Percentiles rank a stretch among this genome's conserved stretches.
phyloP scores from a whole-genome alignment of 257 asterid genomes.

The Solanum infundibuliforme region DNA sequence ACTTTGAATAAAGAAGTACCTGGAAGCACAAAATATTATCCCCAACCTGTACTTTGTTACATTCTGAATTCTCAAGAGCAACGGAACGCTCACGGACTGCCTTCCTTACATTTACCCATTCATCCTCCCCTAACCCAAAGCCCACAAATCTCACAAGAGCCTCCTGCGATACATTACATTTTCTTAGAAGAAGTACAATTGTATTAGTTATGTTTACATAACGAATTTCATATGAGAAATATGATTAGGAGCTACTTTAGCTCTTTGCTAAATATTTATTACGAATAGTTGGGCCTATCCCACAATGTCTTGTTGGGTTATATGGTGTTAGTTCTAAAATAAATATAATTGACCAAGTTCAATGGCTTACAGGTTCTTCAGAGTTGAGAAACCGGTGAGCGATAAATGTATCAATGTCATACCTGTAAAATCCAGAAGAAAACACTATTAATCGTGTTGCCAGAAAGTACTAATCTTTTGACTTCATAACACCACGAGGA shows the following conservation, averaged over 20 bases:
- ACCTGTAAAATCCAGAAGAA: conserved; percentile 39
- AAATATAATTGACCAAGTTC: background rate
- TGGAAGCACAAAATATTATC: conserved; percentile 77
- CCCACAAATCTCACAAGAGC: conserved; percentile 67
- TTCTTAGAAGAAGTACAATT: background rate
- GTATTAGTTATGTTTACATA: background rate
- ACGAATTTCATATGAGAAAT: background rate
- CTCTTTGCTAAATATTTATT: background rate
- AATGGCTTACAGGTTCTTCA: conserved; percentile 65
- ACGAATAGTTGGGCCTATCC: background rate
- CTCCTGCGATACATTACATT: conserved; percentile 43
- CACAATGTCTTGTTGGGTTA: background rate
- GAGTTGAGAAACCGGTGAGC: conserved; percentile 50
- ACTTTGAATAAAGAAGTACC: conserved; percentile 26
- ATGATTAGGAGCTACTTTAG: background rate
- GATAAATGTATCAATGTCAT: conserved; percentile 65
- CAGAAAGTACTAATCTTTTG: background rate
- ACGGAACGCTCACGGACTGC: conserved; percentile 68
- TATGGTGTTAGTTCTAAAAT: background rate
- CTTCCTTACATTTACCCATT: conserved; percentile 59
- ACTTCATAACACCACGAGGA: background rate
- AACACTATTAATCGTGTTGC: background rate
- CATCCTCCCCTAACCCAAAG: conserved; percentile 66
- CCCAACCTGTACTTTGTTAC: conserved; percentile 58
- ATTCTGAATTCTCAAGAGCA: conserved; percentile 64